Evolutionary conservation across 2,329 filamentous ascomycete species (phyloP).

Genomic region (Alternaria triticina): DNA sequence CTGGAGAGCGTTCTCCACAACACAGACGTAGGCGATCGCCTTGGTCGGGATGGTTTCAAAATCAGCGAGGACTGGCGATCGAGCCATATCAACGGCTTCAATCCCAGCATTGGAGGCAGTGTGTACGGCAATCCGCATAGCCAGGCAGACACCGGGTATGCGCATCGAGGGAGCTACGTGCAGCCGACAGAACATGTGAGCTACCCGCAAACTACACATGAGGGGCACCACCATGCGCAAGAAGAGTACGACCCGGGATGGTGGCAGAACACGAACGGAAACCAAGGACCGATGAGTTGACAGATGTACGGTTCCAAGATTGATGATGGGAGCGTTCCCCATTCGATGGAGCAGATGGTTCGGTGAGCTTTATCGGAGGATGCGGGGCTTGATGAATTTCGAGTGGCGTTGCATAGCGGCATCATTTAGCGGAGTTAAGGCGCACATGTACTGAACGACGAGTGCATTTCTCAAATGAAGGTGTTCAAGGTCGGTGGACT

Average conservation of each 20-base stretch:
- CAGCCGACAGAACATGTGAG: not conserved
- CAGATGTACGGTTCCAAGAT: not conserved
- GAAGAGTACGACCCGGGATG: slow-evolving; percentile 10
- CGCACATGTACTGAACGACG: not conserved
- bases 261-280: slow-evolving; percentile 13
- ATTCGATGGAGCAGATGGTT: not conserved
- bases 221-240: slow-evolving; percentile 7
- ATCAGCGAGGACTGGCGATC: slow-evolving; percentile 34
- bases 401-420: not conserved
- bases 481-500: not conserved
- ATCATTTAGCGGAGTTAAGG: not conserved
- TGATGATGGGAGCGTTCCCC: not conserved
- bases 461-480: not conserved
- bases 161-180: slow-evolving; percentile 3
- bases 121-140: slow-evolving; percentile 7
- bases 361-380: not conserved
- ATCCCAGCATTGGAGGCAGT: not conserved
- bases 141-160: slow-evolving; percentile 2
- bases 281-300: slow-evolving; percentile 13
- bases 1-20: slow-evolving; percentile 40
- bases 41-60: slow-evolving; percentile 46
- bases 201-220: not conserved
- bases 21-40: slow-evolving; percentile 38
- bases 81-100: slow-evolving; percentile 23
- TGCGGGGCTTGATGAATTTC: not conserved